Conservation (phyloP, 176 grass and related monocot genomes). For the Tuctoria greenei region DNA sequence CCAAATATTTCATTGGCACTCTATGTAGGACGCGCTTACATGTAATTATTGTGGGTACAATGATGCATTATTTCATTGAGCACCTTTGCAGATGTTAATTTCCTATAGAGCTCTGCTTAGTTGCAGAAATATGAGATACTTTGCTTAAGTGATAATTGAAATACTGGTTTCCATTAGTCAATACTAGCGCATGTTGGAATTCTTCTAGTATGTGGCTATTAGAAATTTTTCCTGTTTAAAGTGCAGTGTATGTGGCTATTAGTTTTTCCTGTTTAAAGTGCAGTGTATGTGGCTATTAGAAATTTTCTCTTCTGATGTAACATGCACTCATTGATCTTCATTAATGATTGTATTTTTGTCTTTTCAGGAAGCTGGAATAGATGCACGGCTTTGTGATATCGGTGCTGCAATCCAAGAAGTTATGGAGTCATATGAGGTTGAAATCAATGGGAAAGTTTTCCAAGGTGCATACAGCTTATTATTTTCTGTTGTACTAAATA, state of each 20-base stretch:
- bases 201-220: too few species aligned
- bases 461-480: conserved; percentile 55
- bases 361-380: conserved; percentile 92
- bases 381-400: conserved; percentile 91
- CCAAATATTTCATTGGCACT: neutral
- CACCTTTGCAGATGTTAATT: neutral
- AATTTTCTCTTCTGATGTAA: neutral
- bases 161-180: neutral
- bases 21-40: neutral
- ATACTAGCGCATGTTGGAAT: neutral
- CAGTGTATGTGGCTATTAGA: too few species aligned
- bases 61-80: neutral
- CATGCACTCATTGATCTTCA: conserved; percentile 12
- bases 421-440: conserved; percentile 98
- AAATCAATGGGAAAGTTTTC: conserved; percentile 96
- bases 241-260: too few species aligned
- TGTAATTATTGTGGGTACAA: neutral
- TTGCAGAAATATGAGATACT: neutral
- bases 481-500: neutral
- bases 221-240: too few species aligned
- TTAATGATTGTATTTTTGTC: neutral
- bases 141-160: neutral
- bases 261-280: too few species aligned
- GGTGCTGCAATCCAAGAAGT: conserved; percentile 99
- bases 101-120: neutral